phyloP scores from a whole-genome alignment of 1,284 basidiomycete genomes.

The Pseudozyma sp. region DNA sequence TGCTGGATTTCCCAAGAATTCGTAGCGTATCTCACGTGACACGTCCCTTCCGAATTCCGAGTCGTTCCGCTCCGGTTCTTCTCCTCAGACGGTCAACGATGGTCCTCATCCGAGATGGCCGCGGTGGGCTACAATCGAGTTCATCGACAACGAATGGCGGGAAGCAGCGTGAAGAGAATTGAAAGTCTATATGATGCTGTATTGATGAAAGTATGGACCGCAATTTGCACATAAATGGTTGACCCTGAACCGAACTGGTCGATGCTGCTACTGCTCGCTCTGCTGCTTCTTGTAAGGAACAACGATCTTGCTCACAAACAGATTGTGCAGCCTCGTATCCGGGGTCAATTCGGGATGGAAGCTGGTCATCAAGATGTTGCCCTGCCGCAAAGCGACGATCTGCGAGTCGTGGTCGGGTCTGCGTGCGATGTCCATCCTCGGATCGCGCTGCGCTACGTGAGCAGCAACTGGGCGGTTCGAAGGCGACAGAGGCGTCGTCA shows the following conservation, averaged over 20 bases:
- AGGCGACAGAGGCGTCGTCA: slow-evolving; percentile 69
- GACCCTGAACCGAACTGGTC: too few relatives aligned
- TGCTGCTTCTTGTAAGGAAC: slow-evolving; percentile 23
- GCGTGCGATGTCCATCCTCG: slow-evolving; percentile 24
- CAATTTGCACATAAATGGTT: too few relatives aligned
- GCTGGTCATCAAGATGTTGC: slow-evolving; percentile 84
- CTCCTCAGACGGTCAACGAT: background rate
- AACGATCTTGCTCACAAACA: slow-evolving; percentile 74
- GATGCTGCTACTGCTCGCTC: background rate
- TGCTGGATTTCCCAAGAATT: background rate
- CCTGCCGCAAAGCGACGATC: slow-evolving; percentile 89
- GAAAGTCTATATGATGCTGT: slow-evolving; percentile 1
- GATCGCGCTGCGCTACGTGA: slow-evolving; percentile 19
- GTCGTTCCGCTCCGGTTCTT: background rate
- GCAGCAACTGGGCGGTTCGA: slow-evolving; percentile 28
- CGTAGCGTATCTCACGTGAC: slow-evolving; percentile 14
- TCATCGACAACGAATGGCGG: too few relatives aligned
- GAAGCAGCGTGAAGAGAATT: too few relatives aligned
- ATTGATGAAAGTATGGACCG: too few relatives aligned
- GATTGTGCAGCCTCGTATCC: slow-evolving; percentile 89
- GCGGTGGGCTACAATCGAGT: too few relatives aligned
- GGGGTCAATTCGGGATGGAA: slow-evolving; percentile 95
- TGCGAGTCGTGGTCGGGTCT: slow-evolving; percentile 70
- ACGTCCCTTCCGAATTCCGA: slow-evolving; percentile 14
- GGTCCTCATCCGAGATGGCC: background rate